phyloP scores from a whole-genome alignment of 75 land plant species.

The Isoetes taiwanensis region DNA sequence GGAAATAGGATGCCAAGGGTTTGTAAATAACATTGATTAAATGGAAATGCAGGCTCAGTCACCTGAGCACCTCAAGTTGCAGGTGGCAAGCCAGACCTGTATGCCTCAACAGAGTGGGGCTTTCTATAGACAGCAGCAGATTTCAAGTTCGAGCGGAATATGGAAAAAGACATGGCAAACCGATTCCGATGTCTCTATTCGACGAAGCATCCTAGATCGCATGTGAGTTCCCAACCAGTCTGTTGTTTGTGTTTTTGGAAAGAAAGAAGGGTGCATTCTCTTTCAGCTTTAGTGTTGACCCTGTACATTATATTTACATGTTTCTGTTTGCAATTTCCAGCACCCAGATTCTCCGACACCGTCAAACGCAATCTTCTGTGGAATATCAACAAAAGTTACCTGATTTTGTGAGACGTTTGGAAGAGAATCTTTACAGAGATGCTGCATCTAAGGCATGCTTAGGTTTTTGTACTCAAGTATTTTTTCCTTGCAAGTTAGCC shows the following conservation, averaged over 20 bases:
- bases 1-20: too few species aligned
- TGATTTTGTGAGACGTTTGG: slow-evolving; percentile 58
- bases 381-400: slow-evolving; percentile 38
- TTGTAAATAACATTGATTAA: too few species aligned
- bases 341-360: slow-evolving; percentile 20
- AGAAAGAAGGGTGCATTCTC: neutral
- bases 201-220: slow-evolving; percentile 18
- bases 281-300: neutral
- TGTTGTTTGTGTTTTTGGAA: neutral
- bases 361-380: slow-evolving; percentile 18
- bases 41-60: slow-evolving; percentile 27
- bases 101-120: slow-evolving; percentile 14
- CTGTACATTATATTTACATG: neutral
- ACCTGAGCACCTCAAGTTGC: slow-evolving; percentile 13
- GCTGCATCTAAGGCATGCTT: slow-evolving; percentile 49
- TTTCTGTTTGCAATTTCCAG: slow-evolving; percentile 15
- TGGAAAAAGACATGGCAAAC: slow-evolving; percentile 21
- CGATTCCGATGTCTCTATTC: slow-evolving; percentile 17
- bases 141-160: neutral
- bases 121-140: too few species aligned
- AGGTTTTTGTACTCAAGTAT: neutral
- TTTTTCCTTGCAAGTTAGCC: neutral
- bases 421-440: slow-evolving; percentile 39
- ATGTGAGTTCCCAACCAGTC: slow-evolving; percentile 14
- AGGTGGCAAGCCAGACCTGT: slow-evolving; percentile 18